Evolutionary conservation across 2,329 filamentous ascomycete genomes (phyloP).

Genomic region (Alternaria metachromatica): DNA sequence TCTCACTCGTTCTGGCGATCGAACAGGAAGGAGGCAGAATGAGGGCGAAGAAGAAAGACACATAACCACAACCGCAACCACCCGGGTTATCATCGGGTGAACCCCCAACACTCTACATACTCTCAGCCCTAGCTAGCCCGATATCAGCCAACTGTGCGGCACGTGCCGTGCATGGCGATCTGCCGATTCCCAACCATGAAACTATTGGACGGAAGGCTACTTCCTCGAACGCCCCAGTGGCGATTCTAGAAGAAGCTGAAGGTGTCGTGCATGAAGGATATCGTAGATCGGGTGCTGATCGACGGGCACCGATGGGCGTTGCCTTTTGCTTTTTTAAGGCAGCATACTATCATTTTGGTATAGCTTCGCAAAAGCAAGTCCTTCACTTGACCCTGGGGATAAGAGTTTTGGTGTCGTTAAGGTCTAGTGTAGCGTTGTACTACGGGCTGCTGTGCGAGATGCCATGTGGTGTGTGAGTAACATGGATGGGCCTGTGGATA

Average conservation of each 20-base stretch:
- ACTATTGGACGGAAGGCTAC: not conserved
- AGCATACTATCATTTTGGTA: not conserved
- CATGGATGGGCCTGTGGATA: too few relatives aligned
- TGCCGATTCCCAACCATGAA: too few relatives aligned
- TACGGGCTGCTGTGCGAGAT: too few relatives aligned
- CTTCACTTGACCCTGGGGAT: not conserved
- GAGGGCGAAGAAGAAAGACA: not conserved
- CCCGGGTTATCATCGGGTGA: not conserved
- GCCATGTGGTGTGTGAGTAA: too few relatives aligned
- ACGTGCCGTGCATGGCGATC: too few relatives aligned
- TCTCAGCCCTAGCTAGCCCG: too few relatives aligned
- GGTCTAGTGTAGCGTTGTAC: too few relatives aligned
- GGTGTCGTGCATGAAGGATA: not conserved
- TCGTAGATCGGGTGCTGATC: not conserved
- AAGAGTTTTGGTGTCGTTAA: not conserved
- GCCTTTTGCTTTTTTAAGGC: not conserved
- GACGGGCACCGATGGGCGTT: too few relatives aligned
- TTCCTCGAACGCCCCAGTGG: not conserved
- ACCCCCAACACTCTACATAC: not conserved
- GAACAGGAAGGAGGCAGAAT: not conserved
- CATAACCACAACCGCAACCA: not conserved
- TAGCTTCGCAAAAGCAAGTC: not conserved
- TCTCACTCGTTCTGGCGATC: not conserved
- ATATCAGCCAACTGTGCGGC: too few relatives aligned
- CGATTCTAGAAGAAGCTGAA: not conserved